phyloP scores from a whole-genome alignment of 192 early-diverging fungal genomes.

The Podila clonocystis region DNA sequence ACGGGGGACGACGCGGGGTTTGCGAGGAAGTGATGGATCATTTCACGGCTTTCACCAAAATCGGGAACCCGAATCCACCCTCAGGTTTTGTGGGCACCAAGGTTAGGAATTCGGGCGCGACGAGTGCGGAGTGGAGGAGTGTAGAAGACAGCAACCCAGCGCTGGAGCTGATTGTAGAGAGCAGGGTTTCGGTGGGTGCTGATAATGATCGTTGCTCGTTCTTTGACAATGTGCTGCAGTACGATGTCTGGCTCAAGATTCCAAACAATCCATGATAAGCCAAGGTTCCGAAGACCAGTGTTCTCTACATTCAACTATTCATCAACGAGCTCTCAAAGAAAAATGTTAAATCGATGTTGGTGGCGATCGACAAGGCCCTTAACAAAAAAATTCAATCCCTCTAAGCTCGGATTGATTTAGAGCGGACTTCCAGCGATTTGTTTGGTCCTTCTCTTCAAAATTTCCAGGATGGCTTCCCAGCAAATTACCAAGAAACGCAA shows the following conservation, averaged over 20 bases:
- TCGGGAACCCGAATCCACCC: not conserved
- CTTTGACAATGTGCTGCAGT: not conserved
- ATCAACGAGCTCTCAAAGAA: too few relatives aligned
- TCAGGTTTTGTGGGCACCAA: too few relatives aligned
- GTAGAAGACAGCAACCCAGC: not conserved
- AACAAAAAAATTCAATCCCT: too few relatives aligned
- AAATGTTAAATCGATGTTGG: too few relatives aligned
- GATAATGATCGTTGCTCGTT: not conserved
- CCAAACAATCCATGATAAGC: too few relatives aligned
- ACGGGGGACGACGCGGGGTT: not conserved
- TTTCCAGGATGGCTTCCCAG: constrained; percentile 7
- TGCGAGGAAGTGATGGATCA: constrained; percentile 1
- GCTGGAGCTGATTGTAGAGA: not conserved
- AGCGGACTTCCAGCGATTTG: too few relatives aligned
- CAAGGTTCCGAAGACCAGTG: too few relatives aligned
- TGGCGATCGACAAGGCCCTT: too few relatives aligned
- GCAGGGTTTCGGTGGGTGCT: not conserved
- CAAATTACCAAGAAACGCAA: constrained; percentile 7
- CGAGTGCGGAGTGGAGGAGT: not conserved
- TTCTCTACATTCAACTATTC: too few relatives aligned
- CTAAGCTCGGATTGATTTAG: too few relatives aligned
- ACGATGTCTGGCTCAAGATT: too few relatives aligned
- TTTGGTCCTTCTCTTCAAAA: constrained; percentile 1
- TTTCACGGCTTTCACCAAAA: not conserved
- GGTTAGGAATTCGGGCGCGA: not conserved